Evolutionary conservation across 345 rosid species (phyloP).

Genomic region (Populus tremula): DNA sequence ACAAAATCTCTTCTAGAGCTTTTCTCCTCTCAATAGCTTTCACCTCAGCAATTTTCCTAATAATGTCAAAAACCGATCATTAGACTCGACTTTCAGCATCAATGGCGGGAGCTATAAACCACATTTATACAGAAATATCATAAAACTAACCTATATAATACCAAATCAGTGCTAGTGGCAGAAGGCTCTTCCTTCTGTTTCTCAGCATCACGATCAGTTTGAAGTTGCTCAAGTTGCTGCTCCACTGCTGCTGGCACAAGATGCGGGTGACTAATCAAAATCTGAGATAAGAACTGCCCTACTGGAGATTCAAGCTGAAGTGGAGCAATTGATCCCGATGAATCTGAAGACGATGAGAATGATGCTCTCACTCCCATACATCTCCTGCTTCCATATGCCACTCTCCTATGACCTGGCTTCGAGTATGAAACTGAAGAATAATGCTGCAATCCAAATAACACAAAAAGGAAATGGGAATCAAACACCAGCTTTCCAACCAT

Average conservation of each 20-base stretch:
- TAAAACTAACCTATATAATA: constrained; percentile 66
- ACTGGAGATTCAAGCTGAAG: constrained; percentile 82
- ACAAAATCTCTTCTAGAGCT: constrained; percentile 80
- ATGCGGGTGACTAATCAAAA: constrained; percentile 81
- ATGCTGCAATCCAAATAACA: constrained; percentile 33
- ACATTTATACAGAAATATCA: neutral
- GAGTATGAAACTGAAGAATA: constrained; percentile 27
- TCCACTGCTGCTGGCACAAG: constrained; percentile 95
- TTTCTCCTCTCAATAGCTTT: constrained; percentile 82
- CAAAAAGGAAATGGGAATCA: neutral
- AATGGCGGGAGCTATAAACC: neutral
- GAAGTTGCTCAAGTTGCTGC: constrained; percentile 94
- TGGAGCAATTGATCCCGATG: constrained; percentile 61
- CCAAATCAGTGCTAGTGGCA: constrained; percentile 68
- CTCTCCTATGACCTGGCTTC: constrained; percentile 26
- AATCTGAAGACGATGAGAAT: constrained; percentile 36
- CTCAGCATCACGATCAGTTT: constrained; percentile 72
- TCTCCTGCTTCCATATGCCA: constrained; percentile 40
- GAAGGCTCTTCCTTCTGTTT: constrained; percentile 59
- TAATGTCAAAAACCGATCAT: constrained; percentile 1
- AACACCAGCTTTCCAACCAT: neutral
- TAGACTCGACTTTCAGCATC: neutral
- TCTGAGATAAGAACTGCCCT: constrained; percentile 90
- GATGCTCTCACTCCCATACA: constrained; percentile 52
- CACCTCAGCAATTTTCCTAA: constrained; percentile 93